Evolutionary conservation across 208 protist genomes (phyloP), one percentile per base, ranked within the genome.

Genomic region (Acanthamoeba royreba): DNA sequence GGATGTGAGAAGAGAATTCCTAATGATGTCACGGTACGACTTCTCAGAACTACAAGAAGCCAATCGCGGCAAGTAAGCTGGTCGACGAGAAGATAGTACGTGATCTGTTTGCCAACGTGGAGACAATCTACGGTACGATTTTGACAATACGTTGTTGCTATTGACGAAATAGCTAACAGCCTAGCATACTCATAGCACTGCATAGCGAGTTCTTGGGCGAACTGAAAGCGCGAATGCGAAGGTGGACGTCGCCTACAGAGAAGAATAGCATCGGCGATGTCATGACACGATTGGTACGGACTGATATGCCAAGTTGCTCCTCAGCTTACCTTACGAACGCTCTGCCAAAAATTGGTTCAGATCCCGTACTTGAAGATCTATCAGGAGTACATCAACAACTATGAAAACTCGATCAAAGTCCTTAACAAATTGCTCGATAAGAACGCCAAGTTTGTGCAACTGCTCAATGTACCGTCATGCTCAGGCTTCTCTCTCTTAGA

Each of bases 301-400:
- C 38, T 5, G 33, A 8, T 7, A 42, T 25, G 25, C 58, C 58
- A 9, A 38, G 58, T 28, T 31, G 7, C 74, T 85, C 28, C 74
- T 85, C 38, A 47, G 49, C 8, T 3, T 22, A 86, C 8, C 40
- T 83, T 7, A 28, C 43, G 22, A n/a, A 4, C 31, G 3, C 46
- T 45, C 33, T 47, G 19, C 74, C 25, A 38, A 5, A 38, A 25
- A 4, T 4, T 13, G 22, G 19, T n/a, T 17, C 46, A 86, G 74
- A 53, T 86, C 22, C 74, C 74, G 5, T 86, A 86, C 46, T 31
- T 86, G 46, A 86, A 86, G 74, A 86, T 86, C 74, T 86, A 86
- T 31, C 74, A 86, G 38, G 74, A 86, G 28, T 86, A 86, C 74
- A 86, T 86, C 46, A 86, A 86, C 33, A 86, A 86, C 28, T 86